Conservation (phyloP, 129 eudicot species). For the Deinandra increscens region DNA sequence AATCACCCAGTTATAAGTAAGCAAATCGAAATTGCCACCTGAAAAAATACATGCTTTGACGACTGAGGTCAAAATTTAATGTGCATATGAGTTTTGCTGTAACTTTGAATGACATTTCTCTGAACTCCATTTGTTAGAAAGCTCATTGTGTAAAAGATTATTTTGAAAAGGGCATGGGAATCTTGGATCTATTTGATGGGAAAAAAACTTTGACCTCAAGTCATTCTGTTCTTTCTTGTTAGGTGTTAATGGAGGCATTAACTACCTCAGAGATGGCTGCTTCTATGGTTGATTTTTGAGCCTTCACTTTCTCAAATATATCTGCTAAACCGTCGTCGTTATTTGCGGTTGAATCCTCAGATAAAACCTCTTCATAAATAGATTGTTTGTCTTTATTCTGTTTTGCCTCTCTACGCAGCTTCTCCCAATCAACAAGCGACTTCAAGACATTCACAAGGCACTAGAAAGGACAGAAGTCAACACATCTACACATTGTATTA, state of each 20-base stretch:
- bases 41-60: slow-evolving; percentile 1
- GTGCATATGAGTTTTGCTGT: neutral
- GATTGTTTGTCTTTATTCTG: slow-evolving; percentile 41
- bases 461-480: slow-evolving; percentile 33
- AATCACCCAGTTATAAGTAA: neutral
- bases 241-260: slow-evolving; percentile 4
- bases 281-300: slow-evolving; percentile 89
- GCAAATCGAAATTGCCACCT: neutral
- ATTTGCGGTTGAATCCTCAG: slow-evolving; percentile 37
- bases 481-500: slow-evolving; percentile 9
- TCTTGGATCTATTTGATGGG: slow-evolving; percentile 11
- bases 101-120: neutral
- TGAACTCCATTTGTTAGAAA: slow-evolving; percentile 5
- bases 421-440: slow-evolving; percentile 89
- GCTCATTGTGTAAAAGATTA: neutral
- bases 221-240: slow-evolving; percentile 10
- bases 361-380: slow-evolving; percentile 35
- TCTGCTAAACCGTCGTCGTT: slow-evolving; percentile 44
- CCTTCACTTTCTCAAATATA: slow-evolving; percentile 82
- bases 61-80: neutral
- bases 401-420: slow-evolving; percentile 54
- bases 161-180: slow-evolving; percentile 6
- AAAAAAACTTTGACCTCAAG: slow-evolving; percentile 10
- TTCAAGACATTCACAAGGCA: slow-evolving; percentile 79
- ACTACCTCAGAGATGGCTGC: slow-evolving; percentile 81